phyloP scores from a whole-genome alignment of 345 rosid species.

The Gossypium turneri region DNA sequence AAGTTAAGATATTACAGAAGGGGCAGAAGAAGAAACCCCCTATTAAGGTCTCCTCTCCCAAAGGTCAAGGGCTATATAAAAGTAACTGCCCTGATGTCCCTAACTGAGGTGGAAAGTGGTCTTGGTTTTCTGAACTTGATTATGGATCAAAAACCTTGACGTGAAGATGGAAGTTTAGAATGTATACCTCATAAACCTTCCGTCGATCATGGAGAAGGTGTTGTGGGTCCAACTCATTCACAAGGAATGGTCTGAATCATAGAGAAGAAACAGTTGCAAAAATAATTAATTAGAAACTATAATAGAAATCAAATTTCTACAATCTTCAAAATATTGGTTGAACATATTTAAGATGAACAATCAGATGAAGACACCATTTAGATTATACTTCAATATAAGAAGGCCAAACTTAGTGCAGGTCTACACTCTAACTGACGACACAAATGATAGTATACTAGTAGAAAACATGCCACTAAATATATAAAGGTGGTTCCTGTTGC shows the following conservation, averaged over 20 bases:
- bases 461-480: background rate
- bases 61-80: background rate
- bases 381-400: background rate
- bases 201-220: conserved; percentile 98
- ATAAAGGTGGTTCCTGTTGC: background rate
- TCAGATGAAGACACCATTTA: background rate
- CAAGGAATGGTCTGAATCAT: conserved; percentile 77
- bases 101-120: background rate
- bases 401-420: background rate
- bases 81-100: background rate
- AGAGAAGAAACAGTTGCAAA: conserved; percentile 17
- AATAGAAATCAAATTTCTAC: background rate
- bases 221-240: conserved; percentile 86
- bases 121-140: background rate
- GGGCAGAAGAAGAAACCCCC: background rate
- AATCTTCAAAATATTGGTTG: background rate
- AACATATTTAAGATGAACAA: background rate
- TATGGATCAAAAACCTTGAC: background rate
- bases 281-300: background rate
- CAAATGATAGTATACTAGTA: background rate
- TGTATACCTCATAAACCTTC: conserved; percentile 90
- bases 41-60: background rate
- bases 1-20: background rate
- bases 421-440: background rate
- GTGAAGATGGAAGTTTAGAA: conserved; percentile 18